These are phyloP conservation scores for Ambispora gerdemannii DNA, from an alignment of 192 early-diverging fungal genomes.

Conservation along the genomic window DNA sequence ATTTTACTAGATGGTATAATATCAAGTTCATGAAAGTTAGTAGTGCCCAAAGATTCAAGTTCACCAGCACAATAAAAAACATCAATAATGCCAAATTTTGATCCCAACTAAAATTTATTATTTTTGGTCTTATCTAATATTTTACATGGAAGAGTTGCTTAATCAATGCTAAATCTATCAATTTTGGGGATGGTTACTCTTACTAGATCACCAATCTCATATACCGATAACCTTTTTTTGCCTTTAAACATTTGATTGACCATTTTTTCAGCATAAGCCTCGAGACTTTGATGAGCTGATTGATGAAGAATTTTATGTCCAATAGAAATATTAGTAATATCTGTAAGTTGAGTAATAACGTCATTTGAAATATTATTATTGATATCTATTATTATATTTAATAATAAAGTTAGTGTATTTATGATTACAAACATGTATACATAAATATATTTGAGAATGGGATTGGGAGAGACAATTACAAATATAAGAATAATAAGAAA, in stretches of 20 bases:
- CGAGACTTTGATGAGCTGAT: background rate
- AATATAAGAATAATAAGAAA: no score
- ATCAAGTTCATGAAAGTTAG: background rate
- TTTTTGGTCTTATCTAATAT: conserved; percentile 10
- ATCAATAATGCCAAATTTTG: background rate
- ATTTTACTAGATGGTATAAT: background rate
- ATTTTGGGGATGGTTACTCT: background rate
- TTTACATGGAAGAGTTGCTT: background rate
- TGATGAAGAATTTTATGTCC: no score
- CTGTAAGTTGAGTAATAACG: no score
- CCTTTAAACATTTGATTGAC: background rate
- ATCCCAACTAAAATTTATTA: background rate
- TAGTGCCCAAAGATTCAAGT: background rate
- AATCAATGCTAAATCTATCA: conserved; percentile 7
- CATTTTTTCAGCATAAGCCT: background rate
- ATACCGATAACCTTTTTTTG: background rate
- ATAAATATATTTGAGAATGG: no score
- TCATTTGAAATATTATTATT: no score
- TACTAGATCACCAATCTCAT: background rate
- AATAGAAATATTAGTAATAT: no score
- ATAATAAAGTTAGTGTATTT: no score
- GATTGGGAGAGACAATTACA: no score
- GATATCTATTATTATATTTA: no score
- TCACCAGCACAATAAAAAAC: background rate
- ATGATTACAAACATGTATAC: no score